Conservation (phyloP, 768 basidiomycete genomes). For the Suillus placidus region DNA sequence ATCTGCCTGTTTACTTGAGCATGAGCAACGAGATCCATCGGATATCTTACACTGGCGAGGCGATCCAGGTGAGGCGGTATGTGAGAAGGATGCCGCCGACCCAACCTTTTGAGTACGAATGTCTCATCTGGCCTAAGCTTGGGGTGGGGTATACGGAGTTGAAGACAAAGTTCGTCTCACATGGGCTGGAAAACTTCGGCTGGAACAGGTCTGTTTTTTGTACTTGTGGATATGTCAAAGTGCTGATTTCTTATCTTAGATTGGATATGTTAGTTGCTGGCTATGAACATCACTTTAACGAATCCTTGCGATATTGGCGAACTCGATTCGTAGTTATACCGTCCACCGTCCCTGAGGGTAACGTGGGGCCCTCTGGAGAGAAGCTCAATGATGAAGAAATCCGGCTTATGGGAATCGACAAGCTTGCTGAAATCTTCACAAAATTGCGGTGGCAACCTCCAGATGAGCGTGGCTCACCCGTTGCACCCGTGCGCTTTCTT, state of each 20-base stretch:
- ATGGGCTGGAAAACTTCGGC: slow-evolving; percentile 80
- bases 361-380: slow-evolving; percentile 67
- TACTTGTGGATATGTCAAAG: slow-evolving; percentile 6
- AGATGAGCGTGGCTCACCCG: slow-evolving; percentile 40
- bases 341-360: slow-evolving; percentile 60
- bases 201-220: slow-evolving; percentile 71
- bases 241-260: slow-evolving; percentile 39
- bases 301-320: slow-evolving; percentile 89
- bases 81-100: slow-evolving; percentile 71
- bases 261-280: slow-evolving; percentile 85
- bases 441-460: slow-evolving; percentile 78
- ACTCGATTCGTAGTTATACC: slow-evolving; percentile 94
- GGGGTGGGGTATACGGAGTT: slow-evolving; percentile 87
- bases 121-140: slow-evolving; percentile 91
- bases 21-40: slow-evolving; percentile 96
- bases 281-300: slow-evolving; percentile 78
- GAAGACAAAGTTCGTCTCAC: slow-evolving; percentile 71
- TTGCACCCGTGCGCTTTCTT: slow-evolving; percentile 72
- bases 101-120: slow-evolving; percentile 75
- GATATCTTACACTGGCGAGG: slow-evolving; percentile 88
- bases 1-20: slow-evolving; percentile 83
- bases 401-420: slow-evolving; percentile 86
- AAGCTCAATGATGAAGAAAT: slow-evolving; percentile 84
- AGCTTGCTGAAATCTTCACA: slow-evolving; percentile 86
- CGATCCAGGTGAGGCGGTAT: slow-evolving; percentile 86